A percentile compares a stretch with the other conserved stretches of the same genome.
phyloP scores from a whole-genome alignment of 148 eudicot species.

The Nepenthes gracilis region DNA sequence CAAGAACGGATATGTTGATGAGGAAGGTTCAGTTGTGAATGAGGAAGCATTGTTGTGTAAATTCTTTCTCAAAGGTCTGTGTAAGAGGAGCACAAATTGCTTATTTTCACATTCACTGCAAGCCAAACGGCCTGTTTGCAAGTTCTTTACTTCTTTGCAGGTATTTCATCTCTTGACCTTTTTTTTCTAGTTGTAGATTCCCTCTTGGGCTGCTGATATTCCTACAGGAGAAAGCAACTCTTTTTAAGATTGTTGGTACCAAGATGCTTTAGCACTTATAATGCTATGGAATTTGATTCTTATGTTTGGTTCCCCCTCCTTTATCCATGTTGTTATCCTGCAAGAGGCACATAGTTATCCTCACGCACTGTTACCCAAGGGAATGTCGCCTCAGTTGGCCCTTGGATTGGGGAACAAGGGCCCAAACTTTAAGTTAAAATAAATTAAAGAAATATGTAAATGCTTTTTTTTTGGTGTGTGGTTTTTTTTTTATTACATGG shows the following conservation, averaged over 20 bases:
- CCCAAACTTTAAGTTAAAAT: too few species aligned
- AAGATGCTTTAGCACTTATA: too few species aligned
- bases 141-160: constrained; percentile 65
- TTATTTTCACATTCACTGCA: constrained; percentile 59
- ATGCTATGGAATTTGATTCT: too few species aligned
- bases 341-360: too few species aligned
- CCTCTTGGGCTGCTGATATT: background rate
- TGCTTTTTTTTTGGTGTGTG: too few species aligned
- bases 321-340: too few species aligned
- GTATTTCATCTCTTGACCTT: constrained; percentile 19
- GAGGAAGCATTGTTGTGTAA: constrained; percentile 48
- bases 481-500: too few species aligned
- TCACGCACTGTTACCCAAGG: too few species aligned
- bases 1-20: constrained; percentile 11
- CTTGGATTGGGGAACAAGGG: too few species aligned
- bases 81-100: constrained; percentile 71
- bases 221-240: background rate
- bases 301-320: too few species aligned
- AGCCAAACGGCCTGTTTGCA: constrained; percentile 61
- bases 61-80: constrained; percentile 55
- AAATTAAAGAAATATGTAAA: too few species aligned
- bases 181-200: constrained; percentile 4
- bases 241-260: background rate
- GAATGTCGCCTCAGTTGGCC: too few species aligned
- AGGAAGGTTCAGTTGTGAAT: constrained; percentile 9